Base-by-base conservation (phyloP, 2,329 filamentous ascomycete species). In the Nigrospora osmanthi region DNA sequence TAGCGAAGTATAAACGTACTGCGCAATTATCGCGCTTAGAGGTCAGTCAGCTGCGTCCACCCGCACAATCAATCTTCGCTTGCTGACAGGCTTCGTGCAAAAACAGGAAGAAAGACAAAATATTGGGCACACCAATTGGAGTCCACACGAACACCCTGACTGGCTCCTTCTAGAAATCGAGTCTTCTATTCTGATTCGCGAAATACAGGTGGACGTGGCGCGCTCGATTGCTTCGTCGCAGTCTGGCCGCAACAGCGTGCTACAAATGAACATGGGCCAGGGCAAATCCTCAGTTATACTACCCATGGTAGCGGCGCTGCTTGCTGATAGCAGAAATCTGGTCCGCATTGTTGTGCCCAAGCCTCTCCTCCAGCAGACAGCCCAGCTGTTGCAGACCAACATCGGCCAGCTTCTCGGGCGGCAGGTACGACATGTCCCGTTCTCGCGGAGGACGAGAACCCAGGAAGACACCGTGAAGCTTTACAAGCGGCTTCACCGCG, bases 161-260 rank as follows among this genome's bases (percentile, higher is more conserved):
- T 85, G 81, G 76, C 57, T 87, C 0, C 63, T 87, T 0, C 60
- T 88, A 0, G 83, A 87, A 49, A 73, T 87, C 13, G 83, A 87
- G 42, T 68, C 73, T 0, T 72, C 84, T 47, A 59, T 87, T 3
- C 65, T 82, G 28, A 79, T 87, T 43, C 73, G 83, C 0, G 64
- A 69, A 0, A 73, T 76, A 3, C 83, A 87, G 50, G 68, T 83
- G 1, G 69, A 80, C 5, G 81, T 87, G 7, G 81, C 83, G 0
- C 51, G 64, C 2, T 76, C 78, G 0, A 87, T 78, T 15, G 79
- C 82, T 2, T 61, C 61, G 0, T 81, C 82, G 0, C 45, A 53
- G 0, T 77, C 74, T 0, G 62, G 64, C 0, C 50, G 60, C 0
- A 85, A 83, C 47, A 79, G 79, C 0, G 77, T 85, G 0, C 51